These are phyloP conservation scores for Ramularia endophylla DNA, from an alignment of 2,329 filamentous ascomycete species.

Conservation along the genomic window DNA sequence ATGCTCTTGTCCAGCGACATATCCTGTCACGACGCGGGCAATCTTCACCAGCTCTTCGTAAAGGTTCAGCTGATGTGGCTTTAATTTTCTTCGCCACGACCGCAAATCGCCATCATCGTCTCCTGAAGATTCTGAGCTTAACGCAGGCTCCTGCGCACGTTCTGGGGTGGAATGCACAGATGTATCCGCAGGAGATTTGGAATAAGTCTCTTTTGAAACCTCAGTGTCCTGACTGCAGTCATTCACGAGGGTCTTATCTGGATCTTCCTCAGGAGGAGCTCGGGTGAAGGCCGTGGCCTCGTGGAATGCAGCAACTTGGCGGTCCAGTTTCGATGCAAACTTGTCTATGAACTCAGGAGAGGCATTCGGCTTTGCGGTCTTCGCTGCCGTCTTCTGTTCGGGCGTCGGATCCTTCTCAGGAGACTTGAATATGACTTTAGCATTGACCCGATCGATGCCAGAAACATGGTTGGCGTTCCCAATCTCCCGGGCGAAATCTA, in stretches of 20 bases:
- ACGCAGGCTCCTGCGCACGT: too few species aligned
- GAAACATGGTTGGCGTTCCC: constrained; percentile 9
- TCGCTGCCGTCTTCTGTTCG: too few species aligned
- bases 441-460: constrained; percentile 1
- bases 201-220: constrained; percentile 15
- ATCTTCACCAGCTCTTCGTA: constrained; percentile 35
- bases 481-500: background rate
- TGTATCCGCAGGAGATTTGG: background rate
- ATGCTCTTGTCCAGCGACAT: constrained; percentile 44
- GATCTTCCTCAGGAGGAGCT: constrained; percentile 7
- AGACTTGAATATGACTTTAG: too few species aligned
- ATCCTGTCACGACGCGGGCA: constrained; percentile 38
- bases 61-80: constrained; percentile 35
- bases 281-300: background rate
- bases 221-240: constrained; percentile 1
- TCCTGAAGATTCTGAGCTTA: background rate
- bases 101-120: constrained; percentile 25
- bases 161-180: too few species aligned
- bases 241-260: constrained; percentile 5
- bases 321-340: constrained; percentile 5
- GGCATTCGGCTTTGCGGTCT: too few species aligned
- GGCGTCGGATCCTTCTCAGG: too few species aligned
- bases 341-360: too few species aligned
- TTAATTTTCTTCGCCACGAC: constrained; percentile 34
- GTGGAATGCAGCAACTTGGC: constrained; percentile 26